Evolutionary conservation across 2,329 filamentous ascomycete species (phyloP).

Genomic region (Cordyceps tenuipes): DNA sequence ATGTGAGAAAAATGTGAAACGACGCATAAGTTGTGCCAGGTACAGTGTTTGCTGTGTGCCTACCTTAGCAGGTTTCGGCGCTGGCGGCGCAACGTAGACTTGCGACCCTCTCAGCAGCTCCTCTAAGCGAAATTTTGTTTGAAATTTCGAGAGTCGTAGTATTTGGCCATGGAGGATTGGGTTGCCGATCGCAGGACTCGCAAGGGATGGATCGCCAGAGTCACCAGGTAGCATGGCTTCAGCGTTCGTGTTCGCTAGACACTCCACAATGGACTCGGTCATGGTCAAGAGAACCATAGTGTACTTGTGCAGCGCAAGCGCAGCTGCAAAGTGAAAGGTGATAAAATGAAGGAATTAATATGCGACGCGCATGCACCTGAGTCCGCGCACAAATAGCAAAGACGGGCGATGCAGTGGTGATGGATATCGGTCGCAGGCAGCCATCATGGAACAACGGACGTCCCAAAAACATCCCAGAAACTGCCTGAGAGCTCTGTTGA

Average conservation of each 20-base stretch:
- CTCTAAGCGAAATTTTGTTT: slow-evolving; percentile 52
- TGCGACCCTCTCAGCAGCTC: slow-evolving; percentile 61
- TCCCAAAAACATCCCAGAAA: neutral
- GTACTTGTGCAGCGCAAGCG: neutral
- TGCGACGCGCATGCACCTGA: neutral
- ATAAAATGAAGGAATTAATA: neutral
- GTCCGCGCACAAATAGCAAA: neutral
- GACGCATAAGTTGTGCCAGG: slow-evolving; percentile 41
- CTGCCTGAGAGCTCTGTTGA: neutral
- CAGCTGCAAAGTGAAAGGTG: neutral
- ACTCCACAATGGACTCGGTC: slow-evolving; percentile 59
- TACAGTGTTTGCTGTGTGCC: neutral
- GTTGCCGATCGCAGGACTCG: slow-evolving; percentile 46
- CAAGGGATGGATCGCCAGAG: slow-evolving; percentile 40
- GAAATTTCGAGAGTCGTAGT: slow-evolving; percentile 48
- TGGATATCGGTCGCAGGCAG: neutral
- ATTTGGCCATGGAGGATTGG: slow-evolving; percentile 67
- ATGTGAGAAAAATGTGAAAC: slow-evolving; percentile 13
- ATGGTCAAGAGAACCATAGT: slow-evolving; percentile 72
- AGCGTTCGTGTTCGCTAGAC: slow-evolving; percentile 32
- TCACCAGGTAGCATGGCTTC: slow-evolving; percentile 4
- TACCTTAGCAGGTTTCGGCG: slow-evolving; percentile 54
- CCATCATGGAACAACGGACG: neutral
- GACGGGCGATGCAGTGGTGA: neutral
- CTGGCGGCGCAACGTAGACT: slow-evolving; percentile 72